These are phyloP conservation scores for Pseudohyphozyma bogoriensis DNA, from an alignment of 768 basidiomycete genomes.

Conservation along the genomic window DNA sequence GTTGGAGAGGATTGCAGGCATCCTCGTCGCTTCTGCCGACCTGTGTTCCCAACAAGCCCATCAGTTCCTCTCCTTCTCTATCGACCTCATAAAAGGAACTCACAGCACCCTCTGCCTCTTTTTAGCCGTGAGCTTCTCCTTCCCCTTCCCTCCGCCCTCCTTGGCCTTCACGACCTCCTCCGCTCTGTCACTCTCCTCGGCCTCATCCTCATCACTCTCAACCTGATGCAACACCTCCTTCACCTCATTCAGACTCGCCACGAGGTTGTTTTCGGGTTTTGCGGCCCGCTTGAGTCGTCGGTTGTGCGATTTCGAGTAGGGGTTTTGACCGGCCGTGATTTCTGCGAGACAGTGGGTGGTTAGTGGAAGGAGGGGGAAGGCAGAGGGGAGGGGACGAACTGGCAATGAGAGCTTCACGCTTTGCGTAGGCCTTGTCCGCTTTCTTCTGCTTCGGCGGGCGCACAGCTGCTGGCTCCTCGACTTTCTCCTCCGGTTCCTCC, in stretches of 20 bases:
- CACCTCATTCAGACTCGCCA: slow-evolving; percentile 22
- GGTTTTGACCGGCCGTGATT: slow-evolving; percentile 11
- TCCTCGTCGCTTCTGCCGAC: slow-evolving; percentile 17
- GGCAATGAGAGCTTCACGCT: slow-evolving; percentile 26
- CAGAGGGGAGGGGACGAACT: slow-evolving; percentile 7
- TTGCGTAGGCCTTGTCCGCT: slow-evolving; percentile 24
- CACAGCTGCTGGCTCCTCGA: not conserved
- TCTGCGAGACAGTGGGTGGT: not conserved
- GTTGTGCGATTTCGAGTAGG: slow-evolving; percentile 32
- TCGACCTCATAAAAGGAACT: not conserved
- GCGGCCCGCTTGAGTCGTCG: slow-evolving; percentile 27
- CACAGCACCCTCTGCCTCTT: slow-evolving; percentile 25
- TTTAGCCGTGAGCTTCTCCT: slow-evolving; percentile 25
- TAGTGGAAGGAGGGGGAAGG: not conserved
- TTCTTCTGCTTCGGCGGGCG: slow-evolving; percentile 16
- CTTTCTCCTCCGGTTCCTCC: no score
- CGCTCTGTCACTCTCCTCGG: not conserved
- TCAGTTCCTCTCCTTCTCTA: not conserved
- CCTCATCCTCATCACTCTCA: not conserved
- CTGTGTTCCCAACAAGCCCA: not conserved
- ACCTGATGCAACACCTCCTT: slow-evolving; percentile 18
- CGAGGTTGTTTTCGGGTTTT: slow-evolving; percentile 24
- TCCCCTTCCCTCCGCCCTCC: slow-evolving; percentile 15
- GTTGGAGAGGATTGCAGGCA: slow-evolving; percentile 29
- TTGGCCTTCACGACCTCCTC: not conserved